These are phyloP conservation scores for Pseudogymnoascus sp. DNA, from an alignment of 2,329 filamentous ascomycete genomes.

Conservation along the genomic window DNA sequence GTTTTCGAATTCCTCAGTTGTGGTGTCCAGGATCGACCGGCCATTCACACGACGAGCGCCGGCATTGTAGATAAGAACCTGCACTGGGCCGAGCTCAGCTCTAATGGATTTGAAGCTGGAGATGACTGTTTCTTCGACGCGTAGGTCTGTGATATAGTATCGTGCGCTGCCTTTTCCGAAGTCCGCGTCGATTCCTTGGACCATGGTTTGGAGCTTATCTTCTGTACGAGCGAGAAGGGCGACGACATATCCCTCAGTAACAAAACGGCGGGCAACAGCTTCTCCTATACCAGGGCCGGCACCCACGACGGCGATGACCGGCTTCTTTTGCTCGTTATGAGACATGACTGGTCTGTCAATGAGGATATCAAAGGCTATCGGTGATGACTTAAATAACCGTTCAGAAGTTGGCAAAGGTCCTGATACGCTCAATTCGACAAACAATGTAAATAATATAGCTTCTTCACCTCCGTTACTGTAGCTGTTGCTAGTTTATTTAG, in stretches of 20 bases:
- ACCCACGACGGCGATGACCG: slow-evolving; percentile 19
- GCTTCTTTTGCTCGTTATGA: slow-evolving; percentile 14
- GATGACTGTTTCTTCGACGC: slow-evolving; percentile 15
- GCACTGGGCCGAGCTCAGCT: slow-evolving; percentile 15
- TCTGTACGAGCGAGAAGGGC: slow-evolving; percentile 19
- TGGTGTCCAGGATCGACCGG: slow-evolving; percentile 17
- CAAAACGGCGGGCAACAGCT: slow-evolving; percentile 19
- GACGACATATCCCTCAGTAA: slow-evolving; percentile 17
- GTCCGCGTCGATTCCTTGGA: slow-evolving; percentile 13
- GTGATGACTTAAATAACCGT: neutral
- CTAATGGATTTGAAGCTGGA: slow-evolving; percentile 21
- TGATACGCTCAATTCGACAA: neutral
- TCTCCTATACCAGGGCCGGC: slow-evolving; percentile 20
- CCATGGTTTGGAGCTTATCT: slow-evolving; percentile 18
- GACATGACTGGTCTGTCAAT: slow-evolving; percentile 1
- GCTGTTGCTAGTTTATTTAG: neutral
- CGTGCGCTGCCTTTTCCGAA: slow-evolving; percentile 14
- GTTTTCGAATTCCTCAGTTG: slow-evolving; percentile 17
- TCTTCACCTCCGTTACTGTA: neutral
- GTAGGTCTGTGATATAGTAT: slow-evolving; percentile 19
- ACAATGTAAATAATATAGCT: neutral
- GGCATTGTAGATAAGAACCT: slow-evolving; percentile 19
- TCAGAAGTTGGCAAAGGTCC: neutral
- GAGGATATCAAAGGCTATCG: neutral
- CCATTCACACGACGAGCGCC: slow-evolving; percentile 20